Evolutionary conservation across 2,329 filamentous ascomycete genomes (phyloP), one percentile per base, ranked within the genome.

Genomic region (Aspergillus costaricaensis): DNA sequence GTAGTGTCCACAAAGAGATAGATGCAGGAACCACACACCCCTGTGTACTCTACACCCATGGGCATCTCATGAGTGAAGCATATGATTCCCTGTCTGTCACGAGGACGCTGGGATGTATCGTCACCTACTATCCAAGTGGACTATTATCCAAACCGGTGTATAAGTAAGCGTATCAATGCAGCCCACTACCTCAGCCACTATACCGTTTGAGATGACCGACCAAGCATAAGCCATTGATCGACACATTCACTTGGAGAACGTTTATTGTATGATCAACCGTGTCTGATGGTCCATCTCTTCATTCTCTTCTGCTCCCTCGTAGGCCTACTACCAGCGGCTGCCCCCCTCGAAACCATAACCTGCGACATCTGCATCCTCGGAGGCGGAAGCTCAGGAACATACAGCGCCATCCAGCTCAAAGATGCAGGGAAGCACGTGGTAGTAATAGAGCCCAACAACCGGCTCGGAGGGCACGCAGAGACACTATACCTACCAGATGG

Each of bases 361-460:
- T 67, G 67, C n/a, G 74, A 78, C 63, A 67, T 77, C 23, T 65
- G 61, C 44, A 65, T 79, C 12, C 67, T 78, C 25, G 76, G 76
- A 1, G 75, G 74, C 15, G 76, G 76, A 14, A 68, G 73, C 5
- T 65, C 68, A 12, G 75, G 76, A 8, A 73, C 73, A 2, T 74
- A 76, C 59, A 67, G 71, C 1, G 74, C 72, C 19, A 67, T 77
- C 44, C 62, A 64, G 5, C 63, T 79, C 1, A 63, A 64, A 7
- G 72, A 77, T 49, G 27, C 65, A 49, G 65, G 65, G 3, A 72
- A 75, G 55, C 71, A 69, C 1, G 70, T 77, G 3, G 65, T 72
- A 2, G 60, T 80, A 0, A 62, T 80, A 21, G 77, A 80, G 59
- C 71, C 69, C 30, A 64, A 74, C n/a, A 61, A 32, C n/a, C 17